Percentiles rank a stretch among this genome's conserved stretches.
These are phyloP conservation scores for Trichoderma gracile DNA, from an alignment of 2,329 filamentous ascomycete genomes.

Conservation along the genomic window DNA sequence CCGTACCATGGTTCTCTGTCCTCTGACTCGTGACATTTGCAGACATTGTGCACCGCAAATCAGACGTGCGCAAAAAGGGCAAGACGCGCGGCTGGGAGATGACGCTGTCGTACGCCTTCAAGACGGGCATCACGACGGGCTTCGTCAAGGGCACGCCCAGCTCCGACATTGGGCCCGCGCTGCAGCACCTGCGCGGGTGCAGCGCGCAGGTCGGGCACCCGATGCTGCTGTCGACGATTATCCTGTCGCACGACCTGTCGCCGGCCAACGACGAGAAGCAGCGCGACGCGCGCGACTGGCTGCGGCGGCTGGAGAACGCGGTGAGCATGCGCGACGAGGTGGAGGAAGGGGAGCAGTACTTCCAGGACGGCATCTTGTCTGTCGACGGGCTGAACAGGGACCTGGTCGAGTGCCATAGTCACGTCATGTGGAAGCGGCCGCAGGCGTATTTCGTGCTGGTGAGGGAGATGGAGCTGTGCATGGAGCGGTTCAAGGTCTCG, in stretches of 20 bases:
- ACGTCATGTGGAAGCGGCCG: slow-evolving; percentile 63
- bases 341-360: slow-evolving; percentile 55
- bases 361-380: slow-evolving; percentile 54
- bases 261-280: slow-evolving; percentile 60
- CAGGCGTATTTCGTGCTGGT: slow-evolving; percentile 60
- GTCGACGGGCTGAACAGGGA: slow-evolving; percentile 62
- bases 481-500: slow-evolving; percentile 46
- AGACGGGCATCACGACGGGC: slow-evolving; percentile 57
- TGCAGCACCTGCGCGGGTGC: slow-evolving; percentile 54
- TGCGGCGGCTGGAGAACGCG: slow-evolving; percentile 61
- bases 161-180: slow-evolving; percentile 53
- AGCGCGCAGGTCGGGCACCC: slow-evolving; percentile 56
- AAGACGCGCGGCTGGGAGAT: slow-evolving; percentile 65
- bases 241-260: slow-evolving; percentile 60
- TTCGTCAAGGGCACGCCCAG: slow-evolving; percentile 62
- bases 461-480: slow-evolving; percentile 49
- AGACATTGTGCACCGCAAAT: slow-evolving; percentile 66
- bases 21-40: neutral
- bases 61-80: slow-evolving; percentile 65
- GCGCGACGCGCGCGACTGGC: slow-evolving; percentile 63
- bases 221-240: slow-evolving; percentile 58
- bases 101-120: slow-evolving; percentile 60
- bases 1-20: neutral
- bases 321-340: slow-evolving; percentile 63
- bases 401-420: slow-evolving; percentile 63